These are phyloP conservation scores for Lindgomyces ingoldianus DNA, from an alignment of 495 filamentous ascomycete genomes.

Conservation along the genomic window DNA sequence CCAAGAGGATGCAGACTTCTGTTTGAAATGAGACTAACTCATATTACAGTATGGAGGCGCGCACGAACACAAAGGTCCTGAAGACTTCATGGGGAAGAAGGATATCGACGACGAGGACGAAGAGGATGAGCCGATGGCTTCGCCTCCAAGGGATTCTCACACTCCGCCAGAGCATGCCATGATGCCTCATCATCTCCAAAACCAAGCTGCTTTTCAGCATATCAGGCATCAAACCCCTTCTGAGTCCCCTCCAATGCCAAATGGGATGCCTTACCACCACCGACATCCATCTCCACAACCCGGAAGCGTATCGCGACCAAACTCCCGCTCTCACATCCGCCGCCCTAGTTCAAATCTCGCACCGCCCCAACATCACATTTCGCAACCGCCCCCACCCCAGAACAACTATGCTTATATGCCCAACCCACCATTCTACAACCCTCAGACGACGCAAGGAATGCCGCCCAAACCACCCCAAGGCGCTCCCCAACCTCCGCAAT, in stretches of 20 bases:
- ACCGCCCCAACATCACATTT: slow-evolving; percentile 60
- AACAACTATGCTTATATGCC: slow-evolving; percentile 85
- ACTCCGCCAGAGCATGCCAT: slow-evolving; percentile 59
- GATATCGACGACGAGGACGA: slow-evolving; percentile 85
- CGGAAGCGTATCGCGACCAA: slow-evolving; percentile 72
- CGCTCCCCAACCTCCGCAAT: slow-evolving; percentile 43
- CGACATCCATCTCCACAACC: slow-evolving; percentile 81
- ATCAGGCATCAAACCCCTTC: slow-evolving; percentile 82
- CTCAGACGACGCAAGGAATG: slow-evolving; percentile 58
- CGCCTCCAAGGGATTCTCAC: slow-evolving; percentile 63
- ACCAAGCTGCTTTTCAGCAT: slow-evolving; percentile 71
- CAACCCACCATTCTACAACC: slow-evolving; percentile 81
- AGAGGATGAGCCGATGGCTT: slow-evolving; percentile 66
- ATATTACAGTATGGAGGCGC: slow-evolving; percentile 81
- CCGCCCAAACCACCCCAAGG: slow-evolving; percentile 38
- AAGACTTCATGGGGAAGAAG: slow-evolving; percentile 83
- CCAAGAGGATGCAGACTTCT: too few species aligned
- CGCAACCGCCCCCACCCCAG: slow-evolving; percentile 62
- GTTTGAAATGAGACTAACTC: too few species aligned
- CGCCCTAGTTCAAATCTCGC: slow-evolving; percentile 75
- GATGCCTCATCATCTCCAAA: slow-evolving; percentile 75
- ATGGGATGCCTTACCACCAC: slow-evolving; percentile 70
- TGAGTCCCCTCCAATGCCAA: slow-evolving; percentile 84
- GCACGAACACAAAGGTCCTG: slow-evolving; percentile 94
- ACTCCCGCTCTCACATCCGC: slow-evolving; percentile 75